Conservation (phyloP, 2,329 filamentous ascomycete species). For the Claviceps lovelessii region DNA sequence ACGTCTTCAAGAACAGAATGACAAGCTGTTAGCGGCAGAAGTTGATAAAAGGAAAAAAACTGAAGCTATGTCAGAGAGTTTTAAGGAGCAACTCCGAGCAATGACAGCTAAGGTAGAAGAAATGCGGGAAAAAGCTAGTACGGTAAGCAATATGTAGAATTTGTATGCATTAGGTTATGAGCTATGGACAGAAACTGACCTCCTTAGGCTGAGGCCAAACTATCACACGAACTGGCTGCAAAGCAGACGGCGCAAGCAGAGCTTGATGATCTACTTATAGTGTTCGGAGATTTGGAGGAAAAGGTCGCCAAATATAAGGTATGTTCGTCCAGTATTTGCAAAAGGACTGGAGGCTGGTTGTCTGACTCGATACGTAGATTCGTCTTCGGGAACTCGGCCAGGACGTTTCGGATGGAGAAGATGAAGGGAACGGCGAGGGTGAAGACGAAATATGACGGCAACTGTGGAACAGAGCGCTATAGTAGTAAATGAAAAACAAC, state of each 20-base stretch:
- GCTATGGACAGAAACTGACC: neutral
- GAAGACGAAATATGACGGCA: conserved; percentile 27
- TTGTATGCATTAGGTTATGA: neutral
- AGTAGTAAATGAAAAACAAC: neutral
- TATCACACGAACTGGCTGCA: conserved; percentile 40
- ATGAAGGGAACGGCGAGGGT: conserved; percentile 34
- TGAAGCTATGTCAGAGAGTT: conserved; percentile 11
- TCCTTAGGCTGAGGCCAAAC: conserved; percentile 17
- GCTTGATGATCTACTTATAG: conserved; percentile 66
- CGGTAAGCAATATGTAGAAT: conserved; percentile 10
- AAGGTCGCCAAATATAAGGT: conserved; percentile 66
- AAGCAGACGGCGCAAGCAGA: conserved; percentile 53
- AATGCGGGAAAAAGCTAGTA: conserved; percentile 11
- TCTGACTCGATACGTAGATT: conserved; percentile 21
- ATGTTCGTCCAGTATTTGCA: conserved; percentile 12
- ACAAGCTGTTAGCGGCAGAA: conserved; percentile 25
- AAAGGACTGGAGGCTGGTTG: neutral
- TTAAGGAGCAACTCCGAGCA: conserved; percentile 16
- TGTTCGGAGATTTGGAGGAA: conserved; percentile 68
- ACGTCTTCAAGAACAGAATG: conserved; percentile 28
- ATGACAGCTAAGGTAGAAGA: conserved; percentile 9
- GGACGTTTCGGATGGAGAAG: conserved; percentile 49
- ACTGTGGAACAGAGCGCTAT: neutral
- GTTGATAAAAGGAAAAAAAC: conserved; percentile 11
- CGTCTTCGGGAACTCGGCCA: conserved; percentile 54